Evolutionary conservation across 352 stramenopile genomes (phyloP), one percentile per base, ranked within the genome.

Genomic region (Lagenidium giganteum): DNA sequence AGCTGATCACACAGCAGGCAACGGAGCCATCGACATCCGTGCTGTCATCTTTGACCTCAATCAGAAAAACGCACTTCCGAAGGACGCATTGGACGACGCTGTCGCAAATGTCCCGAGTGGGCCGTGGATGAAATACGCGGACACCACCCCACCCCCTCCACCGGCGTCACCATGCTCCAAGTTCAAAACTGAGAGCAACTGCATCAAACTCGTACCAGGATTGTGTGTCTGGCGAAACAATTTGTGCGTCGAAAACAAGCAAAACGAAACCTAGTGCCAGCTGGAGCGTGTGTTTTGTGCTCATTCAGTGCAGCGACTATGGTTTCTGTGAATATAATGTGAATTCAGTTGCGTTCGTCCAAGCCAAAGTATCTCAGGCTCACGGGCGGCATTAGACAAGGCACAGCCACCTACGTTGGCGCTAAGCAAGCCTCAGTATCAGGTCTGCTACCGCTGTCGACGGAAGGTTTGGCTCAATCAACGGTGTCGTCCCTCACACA

Each of bases 21-120:
- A 73, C 46, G 36, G 47, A 16, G 62, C 42, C 17, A 42, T 68
- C 11, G 60, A 70, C 57, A 52, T 73, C 11, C 66, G 59, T 22
- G 50, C 46, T 2, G 23, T 77, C 8, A 51, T 76, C 37, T 50
- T 43, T 35, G 54, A 73, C 21, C 28, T 77, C 32, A 34, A 42
- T 25, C 17, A 29, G 26, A 47, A 69, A 26, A 56, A 45, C 8
- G 36, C 71, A 9, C 28, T 66, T 5, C 58, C 66, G 0, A 18
- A 31, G 0, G 52, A 58, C 22, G 54, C 58, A 9, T 26, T 73
- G 4, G 57, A 64, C 16, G 49, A 69, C 25, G 28, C 51, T 4
- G 42, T 16, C 1, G 42, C 42, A 1, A 34, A 61, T 24, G 13
- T 71, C 13, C 40, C 49, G 11, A 30, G 32, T 9, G 61, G 61